Percentiles rank a stretch among this genome's conserved stretches.
Conservation (phyloP, 2,329 filamentous ascomycete species). For the Ceratocystiopsis minuta region DNA sequence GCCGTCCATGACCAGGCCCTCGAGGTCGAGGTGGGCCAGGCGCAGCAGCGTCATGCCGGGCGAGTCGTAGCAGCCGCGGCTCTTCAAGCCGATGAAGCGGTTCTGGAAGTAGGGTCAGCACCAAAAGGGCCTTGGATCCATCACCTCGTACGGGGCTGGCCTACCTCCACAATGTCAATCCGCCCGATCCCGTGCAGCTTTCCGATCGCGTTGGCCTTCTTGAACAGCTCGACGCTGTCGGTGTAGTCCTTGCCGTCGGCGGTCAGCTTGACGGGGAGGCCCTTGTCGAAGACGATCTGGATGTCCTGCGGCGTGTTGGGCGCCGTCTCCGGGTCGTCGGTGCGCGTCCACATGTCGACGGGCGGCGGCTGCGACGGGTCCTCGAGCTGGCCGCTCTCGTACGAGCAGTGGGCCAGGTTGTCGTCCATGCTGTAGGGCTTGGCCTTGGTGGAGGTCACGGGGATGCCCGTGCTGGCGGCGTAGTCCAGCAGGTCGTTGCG, state of each 20-base stretch:
- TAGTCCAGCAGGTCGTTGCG: slow-evolving; percentile 58
- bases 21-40: slow-evolving; percentile 29
- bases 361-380: slow-evolving; percentile 47
- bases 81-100: slow-evolving; percentile 55
- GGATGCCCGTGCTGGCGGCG: slow-evolving; percentile 47
- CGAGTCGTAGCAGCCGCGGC: slow-evolving; percentile 63
- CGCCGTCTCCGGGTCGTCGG: slow-evolving; percentile 48
- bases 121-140: no score
- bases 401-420: slow-evolving; percentile 45
- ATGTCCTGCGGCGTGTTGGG: slow-evolving; percentile 56
- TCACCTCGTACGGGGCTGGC: no score
- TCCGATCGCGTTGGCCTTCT: slow-evolving; percentile 52
- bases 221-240: slow-evolving; percentile 55
- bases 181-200: slow-evolving; percentile 57
- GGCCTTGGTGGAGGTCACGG: slow-evolving; percentile 54
- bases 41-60: slow-evolving; percentile 29
- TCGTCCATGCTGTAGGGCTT: slow-evolving; percentile 46
- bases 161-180: slow-evolving; percentile 60
- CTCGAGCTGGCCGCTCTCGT: slow-evolving; percentile 50
- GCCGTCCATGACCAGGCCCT: slow-evolving; percentile 32
- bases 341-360: slow-evolving; percentile 66
- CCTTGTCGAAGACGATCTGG: slow-evolving; percentile 54
- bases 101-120: slow-evolving; percentile 24
- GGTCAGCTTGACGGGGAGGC: slow-evolving; percentile 44
- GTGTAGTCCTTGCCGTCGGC: slow-evolving; percentile 43